Base-by-base conservation (phyloP, 2,329 filamentous ascomycete genomes). In the Colletotrichum lindemuthianum region DNA sequence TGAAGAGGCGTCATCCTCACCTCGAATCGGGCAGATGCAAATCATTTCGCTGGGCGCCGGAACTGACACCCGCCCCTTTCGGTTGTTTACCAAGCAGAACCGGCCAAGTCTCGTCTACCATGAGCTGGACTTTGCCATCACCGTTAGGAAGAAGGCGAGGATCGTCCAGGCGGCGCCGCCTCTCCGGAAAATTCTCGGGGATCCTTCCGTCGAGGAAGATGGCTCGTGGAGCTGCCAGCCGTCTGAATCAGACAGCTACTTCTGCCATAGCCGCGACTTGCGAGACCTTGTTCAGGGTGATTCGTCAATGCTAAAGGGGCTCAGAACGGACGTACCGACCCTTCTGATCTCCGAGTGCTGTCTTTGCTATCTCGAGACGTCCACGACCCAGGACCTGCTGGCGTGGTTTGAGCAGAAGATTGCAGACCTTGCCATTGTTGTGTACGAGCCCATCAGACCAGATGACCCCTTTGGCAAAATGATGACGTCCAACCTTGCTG, bases 291-390 rank as follows among this genome's bases (percentile, higher is more conserved):
- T 79, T 13, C 57, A 67, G 11, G 66, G 67, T 8, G 66, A 69
- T 33, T 61, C 73, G 33, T 41, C 39, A 15, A 33, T 49, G 33
- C 43, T 68, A 11, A 45, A 40, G 33, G 83, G 83, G 70, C 69
- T 88, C 80, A 70, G 86, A 79, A 73, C 77, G 69, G 71, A 86
- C 73, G 32, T 92, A 0, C 93, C 96, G 0, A 99, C 96, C 0
- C 79, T 99, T 8, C 78, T 99, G 32, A 84, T 99, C 7, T 98
- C 95, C 0, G 96, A 99, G 77, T 98, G 96, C 82, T 99, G 96
- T 74, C 85, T 99, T 37, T 92, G 96, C 75, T 99, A 99, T 73
- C 85, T 99, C 1, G 84, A 89, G 8, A 84, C 89, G 0, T 72
- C 83, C 0, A 84, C 89, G 55, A 90, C 93, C 0, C 81, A 84